Conservation (phyloP, 1,284 basidiomycete genomes). For the Vanrija sp. region DNA sequence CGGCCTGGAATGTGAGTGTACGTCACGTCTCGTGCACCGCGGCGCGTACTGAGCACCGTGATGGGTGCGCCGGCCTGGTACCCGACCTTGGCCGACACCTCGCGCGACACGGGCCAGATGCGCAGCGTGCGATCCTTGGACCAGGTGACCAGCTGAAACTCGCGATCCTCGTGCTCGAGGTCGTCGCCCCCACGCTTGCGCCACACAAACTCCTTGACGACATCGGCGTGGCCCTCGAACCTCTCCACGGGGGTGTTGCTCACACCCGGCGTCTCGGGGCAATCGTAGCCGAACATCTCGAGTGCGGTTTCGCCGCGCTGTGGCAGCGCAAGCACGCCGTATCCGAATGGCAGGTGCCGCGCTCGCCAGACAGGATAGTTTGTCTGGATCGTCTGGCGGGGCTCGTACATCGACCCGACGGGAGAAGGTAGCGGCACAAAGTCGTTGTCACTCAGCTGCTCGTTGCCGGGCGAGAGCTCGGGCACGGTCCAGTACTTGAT, state of each 20-base stretch:
- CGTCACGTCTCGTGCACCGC: constrained; percentile 46
- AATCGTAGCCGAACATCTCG: constrained; percentile 67
- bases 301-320: constrained; percentile 81
- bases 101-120: constrained; percentile 80
- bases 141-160: constrained; percentile 95
- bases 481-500: constrained; percentile 76
- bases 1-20: constrained; percentile 30
- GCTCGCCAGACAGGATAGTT: constrained; percentile 92
- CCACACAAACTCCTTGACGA: constrained; percentile 99
- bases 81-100: constrained; percentile 52
- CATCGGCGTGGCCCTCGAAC: constrained; percentile 86
- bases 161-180: constrained; percentile 57
- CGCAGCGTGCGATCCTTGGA: constrained; percentile 88
- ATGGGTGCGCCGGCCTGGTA: constrained; percentile 54
- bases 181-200: constrained; percentile 58
- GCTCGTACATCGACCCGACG: too few relatives aligned
- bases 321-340: constrained; percentile 81
- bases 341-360: constrained; percentile 85
- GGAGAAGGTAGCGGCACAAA: too few relatives aligned
- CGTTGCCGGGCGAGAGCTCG: constrained; percentile 23
- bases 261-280: constrained; percentile 4
- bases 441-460: constrained; percentile 9
- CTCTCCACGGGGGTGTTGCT: constrained; percentile 55
- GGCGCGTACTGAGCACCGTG: constrained; percentile 52
- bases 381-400: constrained; percentile 60